Evolutionary conservation across 2,329 filamentous ascomycete genomes (phyloP).

Genomic region (Fusarium algeriense): DNA sequence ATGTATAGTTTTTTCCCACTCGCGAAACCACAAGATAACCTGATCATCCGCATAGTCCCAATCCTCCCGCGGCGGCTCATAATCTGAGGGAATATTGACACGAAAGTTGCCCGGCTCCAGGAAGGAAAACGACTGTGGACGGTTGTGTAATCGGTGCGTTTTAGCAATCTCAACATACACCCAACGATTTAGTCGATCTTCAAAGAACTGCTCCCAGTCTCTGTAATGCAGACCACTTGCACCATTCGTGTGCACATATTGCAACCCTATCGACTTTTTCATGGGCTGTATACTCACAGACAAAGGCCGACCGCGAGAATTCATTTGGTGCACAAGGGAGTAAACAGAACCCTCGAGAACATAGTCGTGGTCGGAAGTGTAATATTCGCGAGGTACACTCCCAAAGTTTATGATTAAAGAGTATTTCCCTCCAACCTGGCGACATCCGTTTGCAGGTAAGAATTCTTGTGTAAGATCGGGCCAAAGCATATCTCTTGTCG

Average conservation of each 20-base stretch:
- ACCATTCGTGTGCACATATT: not conserved
- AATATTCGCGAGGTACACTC: not conserved
- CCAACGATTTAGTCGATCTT: not conserved
- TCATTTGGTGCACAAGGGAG: not conserved
- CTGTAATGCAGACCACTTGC: not conserved
- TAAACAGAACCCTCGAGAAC: not conserved
- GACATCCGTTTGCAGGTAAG: not conserved
- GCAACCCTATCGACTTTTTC: not conserved
- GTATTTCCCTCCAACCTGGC: not conserved
- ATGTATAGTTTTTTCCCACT: not conserved
- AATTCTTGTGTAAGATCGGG: not conserved
- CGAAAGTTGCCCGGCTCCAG: not conserved
- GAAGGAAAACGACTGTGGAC: conserved; percentile 1
- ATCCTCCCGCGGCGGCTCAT: not conserved
- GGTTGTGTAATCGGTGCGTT: not conserved
- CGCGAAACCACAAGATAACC: not conserved
- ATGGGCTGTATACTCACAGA: not conserved
- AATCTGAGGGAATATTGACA: not conserved
- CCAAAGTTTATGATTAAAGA: not conserved
- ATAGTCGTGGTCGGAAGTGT: not conserved
- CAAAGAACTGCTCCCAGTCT: not conserved
- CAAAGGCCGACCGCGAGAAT: not conserved
- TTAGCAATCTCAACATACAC: conserved; percentile 6
- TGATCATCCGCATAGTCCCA: conserved; percentile 17
- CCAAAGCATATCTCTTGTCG: not conserved